Evolutionary conservation across 306 rosid species (phyloP).

Genomic region (Argentina anserina): DNA sequence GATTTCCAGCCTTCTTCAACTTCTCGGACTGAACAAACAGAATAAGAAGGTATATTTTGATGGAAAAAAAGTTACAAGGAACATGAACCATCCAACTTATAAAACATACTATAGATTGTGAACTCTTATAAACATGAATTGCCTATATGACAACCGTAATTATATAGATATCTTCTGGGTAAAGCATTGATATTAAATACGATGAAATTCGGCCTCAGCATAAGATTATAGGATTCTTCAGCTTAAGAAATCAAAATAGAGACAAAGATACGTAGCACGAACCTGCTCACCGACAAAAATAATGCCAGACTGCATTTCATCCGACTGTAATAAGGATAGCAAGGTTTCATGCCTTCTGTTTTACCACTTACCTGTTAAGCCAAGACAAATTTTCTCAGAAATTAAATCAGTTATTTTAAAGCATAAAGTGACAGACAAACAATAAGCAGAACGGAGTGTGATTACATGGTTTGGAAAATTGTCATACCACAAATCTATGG

Average conservation of each 20-base stretch:
- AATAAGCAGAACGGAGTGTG: slow-evolving; percentile 1
- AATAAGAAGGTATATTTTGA: neutral
- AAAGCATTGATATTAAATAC: slow-evolving; percentile 10
- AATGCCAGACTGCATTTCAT: slow-evolving; percentile 70
- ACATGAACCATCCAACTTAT: neutral
- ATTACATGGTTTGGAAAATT: slow-evolving; percentile 3
- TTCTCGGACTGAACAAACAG: slow-evolving; percentile 62
- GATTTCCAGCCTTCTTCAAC: slow-evolving; percentile 81
- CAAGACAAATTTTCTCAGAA: slow-evolving; percentile 24
- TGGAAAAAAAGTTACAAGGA: neutral
- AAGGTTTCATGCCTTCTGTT: slow-evolving; percentile 53
- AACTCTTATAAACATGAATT: neutral
- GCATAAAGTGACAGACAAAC: neutral
- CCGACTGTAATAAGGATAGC: slow-evolving; percentile 62
- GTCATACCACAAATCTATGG: slow-evolving; percentile 75
- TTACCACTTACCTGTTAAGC: slow-evolving; percentile 51
- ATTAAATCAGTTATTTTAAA: slow-evolving; percentile 7
- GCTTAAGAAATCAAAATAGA: slow-evolving; percentile 8
- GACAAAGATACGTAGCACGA: slow-evolving; percentile 31
- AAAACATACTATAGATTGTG: neutral
- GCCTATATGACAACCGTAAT: neutral
- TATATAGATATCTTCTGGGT: neutral
- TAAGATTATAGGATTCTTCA: slow-evolving; percentile 16
- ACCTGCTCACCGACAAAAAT: slow-evolving; percentile 84
- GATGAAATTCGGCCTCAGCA: neutral